Base-by-base conservation (phyloP, 176 grass and related monocot species). In the Panicum miliaceum region DNA sequence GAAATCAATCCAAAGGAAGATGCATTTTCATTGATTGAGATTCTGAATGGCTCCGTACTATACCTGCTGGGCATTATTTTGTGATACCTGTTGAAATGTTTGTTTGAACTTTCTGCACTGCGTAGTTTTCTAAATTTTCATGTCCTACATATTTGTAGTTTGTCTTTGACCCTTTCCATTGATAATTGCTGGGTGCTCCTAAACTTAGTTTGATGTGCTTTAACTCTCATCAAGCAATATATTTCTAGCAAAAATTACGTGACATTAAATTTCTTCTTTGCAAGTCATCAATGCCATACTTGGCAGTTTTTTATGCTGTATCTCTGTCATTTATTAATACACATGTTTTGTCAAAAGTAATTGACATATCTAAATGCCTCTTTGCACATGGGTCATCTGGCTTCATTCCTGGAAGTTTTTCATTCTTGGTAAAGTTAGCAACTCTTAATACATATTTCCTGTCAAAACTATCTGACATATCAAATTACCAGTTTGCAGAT, bases 401-500 rank as follows among this genome's bases (percentile, higher is more conserved):
- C 82, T 61, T 86, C 56, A 63, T 91, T 84, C 85, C 91, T 83
- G 83, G 11, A 1, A 0, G 0, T 4, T 79, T 72, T 59, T 12
- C 38, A 76, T 77, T 77, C 13, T 61, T 77, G 40, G 61, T 77
- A 61, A 26, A 26, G 61, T 37, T 23, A 76, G 56, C 52, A 69
- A n/a, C 45, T 20, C 43, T 53, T 86, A 71, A 77, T 27, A 40
- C 46, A 76, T 13, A 77, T 53, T 51, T 78, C 11, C 64, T 72
- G 45, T 45, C 20, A n/a, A 79, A 77, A 63, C 18, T 47, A 75
- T 4, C 79, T 92, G 45, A 86, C 52, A 22, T 68, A 65, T 59
- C 37, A 46, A 66, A 66, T 64, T 73, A 61, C 71, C 88, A 98
- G 96, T 95, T 98, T 85, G 64, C 83, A 90, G 92, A 93, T 93